Evolutionary conservation across 1,139 yeast genomes (phyloP), one percentile per base, ranked within the genome.

Genomic region (Yamadazyma atlantica): DNA sequence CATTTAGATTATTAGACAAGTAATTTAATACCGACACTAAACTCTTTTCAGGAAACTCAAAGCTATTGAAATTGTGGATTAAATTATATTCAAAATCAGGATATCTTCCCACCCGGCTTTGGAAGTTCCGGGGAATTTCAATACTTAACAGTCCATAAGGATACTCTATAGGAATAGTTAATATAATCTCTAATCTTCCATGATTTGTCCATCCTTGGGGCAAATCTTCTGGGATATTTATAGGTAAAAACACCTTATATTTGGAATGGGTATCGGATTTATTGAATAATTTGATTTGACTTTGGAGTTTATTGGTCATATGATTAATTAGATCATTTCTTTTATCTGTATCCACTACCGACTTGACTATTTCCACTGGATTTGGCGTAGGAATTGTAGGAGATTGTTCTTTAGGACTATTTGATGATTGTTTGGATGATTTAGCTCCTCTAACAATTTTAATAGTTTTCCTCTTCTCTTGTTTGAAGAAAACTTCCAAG

Each of bases 401-500:
- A 35, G 21, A 24, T 12, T 33, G 32, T 16, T 39, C 33, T 17
- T 25, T 9, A 13, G 25, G 3, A 16, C 23, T 22, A 28, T 11
- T n/a, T 22, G 33, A 21, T 5, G 7, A 28, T 12, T 28, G 31
- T 23, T 28, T 9, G 26, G 9, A 11, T 19, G 28, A n/a, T 13
- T 38, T 34, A 4, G 38, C 23, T 12, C 26, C 26, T 18, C 37
- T 14, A 10, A 65, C 60, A 44, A 61, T 54, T 36, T 60, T 61
- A 19, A 62, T 44, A 0, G 69, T 58, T 58, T 77, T 78, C 35
- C 74, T 69, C 53, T 80, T 81, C 46, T 81, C 82, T 58, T 71
- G 73, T 39, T 73, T 71, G 46, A 83, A 61, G 47, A 81, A 80
- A 32, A 54, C 50, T 49, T 82, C 89, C 38, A 85, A 62, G 39